Evolutionary conservation across 495 filamentous ascomycete genomes (phyloP), one percentile per base, ranked within the genome.

Genomic region (Lasiosphaeria hispida): DNA sequence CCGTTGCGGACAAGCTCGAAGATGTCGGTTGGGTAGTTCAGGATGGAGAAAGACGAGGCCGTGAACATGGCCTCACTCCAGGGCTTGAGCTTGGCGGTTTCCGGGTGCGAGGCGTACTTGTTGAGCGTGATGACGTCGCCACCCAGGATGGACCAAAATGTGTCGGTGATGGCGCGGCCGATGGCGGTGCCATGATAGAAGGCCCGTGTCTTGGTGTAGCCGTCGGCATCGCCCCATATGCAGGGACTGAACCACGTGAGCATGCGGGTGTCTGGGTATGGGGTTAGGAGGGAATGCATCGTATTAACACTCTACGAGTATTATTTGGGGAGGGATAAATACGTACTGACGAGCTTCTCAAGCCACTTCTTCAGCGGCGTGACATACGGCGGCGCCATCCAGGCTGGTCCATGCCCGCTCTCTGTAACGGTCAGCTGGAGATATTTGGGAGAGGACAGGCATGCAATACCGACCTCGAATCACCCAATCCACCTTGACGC

Each of bases 401-500:
- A 92, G 9, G 63, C 64, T 0, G 88, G 86, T 0, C 90, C 91
- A 67, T 89, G 84, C 3, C 91, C 91, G 7, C 80, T 87, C 37
- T 84, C 82, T 77, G 60, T 14, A 39, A 0, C 5, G 39, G 53
- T 15, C 18, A 45, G 43, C 3, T 10, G 18, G 18, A 23, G 23
- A 45, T 13, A 45, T 10, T 45, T 13, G 14, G 7, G 18, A 30
- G 19, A 41, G 34, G 13, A 11, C n/a, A 42, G 14, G 37, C n/a
- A 7, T 10, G 14, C 3, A 13, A 6, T 7, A 50, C 72, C 30
- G 62, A 80, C 77, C 73, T 55, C 92, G 81, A 58, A 96, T 91
- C 30, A 96, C 75, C 89, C 85, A 90, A 59, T 90, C 78, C 2
- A 96, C 87, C 34, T 83, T 72, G 48, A 87, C 75, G 2, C 87